Percentiles rank a stretch among this genome's conserved stretches.
These are phyloP conservation scores for Penicillium daleae DNA, from an alignment of 495 filamentous ascomycete species.

Conservation along the genomic window DNA sequence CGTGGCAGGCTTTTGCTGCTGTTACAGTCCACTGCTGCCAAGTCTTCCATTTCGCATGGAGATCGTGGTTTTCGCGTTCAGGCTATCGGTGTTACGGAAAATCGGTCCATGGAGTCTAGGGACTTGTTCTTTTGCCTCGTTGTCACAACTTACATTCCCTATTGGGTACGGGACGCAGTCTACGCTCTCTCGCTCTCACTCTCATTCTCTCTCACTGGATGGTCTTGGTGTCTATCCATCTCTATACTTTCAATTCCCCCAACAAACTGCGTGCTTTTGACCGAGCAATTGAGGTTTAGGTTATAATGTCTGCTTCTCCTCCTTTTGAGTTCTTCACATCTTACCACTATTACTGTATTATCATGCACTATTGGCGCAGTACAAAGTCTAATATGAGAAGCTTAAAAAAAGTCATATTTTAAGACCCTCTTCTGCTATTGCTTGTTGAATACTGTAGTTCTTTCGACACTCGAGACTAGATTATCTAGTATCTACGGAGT, in stretches of 20 bases:
- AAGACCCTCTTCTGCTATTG: background rate
- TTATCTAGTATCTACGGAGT: background rate
- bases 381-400: slow-evolving; percentile 3
- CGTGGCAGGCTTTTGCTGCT: background rate
- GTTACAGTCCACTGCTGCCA: background rate
- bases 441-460: background rate
- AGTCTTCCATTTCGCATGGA: background rate
- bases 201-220: background rate
- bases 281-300: background rate
- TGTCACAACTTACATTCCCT: background rate
- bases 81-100: slow-evolving; percentile 15
- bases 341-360: slow-evolving; percentile 10
- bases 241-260: background rate
- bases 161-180: background rate
- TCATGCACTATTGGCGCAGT: slow-evolving; percentile 1
- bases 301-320: background rate
- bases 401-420: background rate
- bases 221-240: background rate
- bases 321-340: slow-evolving; percentile 4
- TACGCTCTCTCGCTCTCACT: background rate
- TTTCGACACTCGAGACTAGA: background rate
- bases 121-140: slow-evolving; percentile 2
- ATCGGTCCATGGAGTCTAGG: slow-evolving; percentile 6
- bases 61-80: background rate
- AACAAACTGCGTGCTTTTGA: background rate